Conservation (phyloP, 2,329 filamentous ascomycete species). For the Echinosphaeria canescens region DNA sequence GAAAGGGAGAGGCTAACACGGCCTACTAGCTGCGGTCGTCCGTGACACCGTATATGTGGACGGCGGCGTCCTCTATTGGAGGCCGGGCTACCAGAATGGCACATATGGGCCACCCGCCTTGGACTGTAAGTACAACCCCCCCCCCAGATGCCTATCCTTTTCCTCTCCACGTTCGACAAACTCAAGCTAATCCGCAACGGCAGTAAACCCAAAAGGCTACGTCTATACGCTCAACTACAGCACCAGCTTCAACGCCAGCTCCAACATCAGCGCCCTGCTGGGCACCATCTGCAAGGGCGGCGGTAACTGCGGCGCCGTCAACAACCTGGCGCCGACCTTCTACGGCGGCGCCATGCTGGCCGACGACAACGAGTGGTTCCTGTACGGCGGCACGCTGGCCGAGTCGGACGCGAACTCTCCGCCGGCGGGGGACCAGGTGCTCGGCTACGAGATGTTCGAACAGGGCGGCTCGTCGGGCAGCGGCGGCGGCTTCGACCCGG, state of each 20-base stretch:
- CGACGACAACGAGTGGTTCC: constrained; percentile 39
- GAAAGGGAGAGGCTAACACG: too few relatives aligned
- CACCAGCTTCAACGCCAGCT: constrained; percentile 24
- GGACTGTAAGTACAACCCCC: constrained; percentile 27
- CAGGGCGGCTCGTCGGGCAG: constrained; percentile 22
- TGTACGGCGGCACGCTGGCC: constrained; percentile 35
- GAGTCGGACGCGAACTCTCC: constrained; percentile 12
- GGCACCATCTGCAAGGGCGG: constrained; percentile 21
- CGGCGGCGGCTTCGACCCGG: constrained; percentile 14
- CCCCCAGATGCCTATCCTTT: too few relatives aligned
- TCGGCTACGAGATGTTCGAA: constrained; percentile 28
- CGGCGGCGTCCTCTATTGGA: constrained; percentile 34
- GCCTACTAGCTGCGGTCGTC: constrained; percentile 25
- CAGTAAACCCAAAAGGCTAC: constrained; percentile 26
- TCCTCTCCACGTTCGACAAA: too few relatives aligned
- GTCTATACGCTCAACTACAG: constrained; percentile 38
- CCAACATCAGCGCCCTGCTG: constrained; percentile 31
- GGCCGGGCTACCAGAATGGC: constrained; percentile 23
- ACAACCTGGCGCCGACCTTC: constrained; percentile 31
- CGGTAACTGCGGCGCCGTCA: constrained; percentile 19
- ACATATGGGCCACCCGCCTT: constrained; percentile 5
- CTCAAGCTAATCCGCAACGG: too few relatives aligned
- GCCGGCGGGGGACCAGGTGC: constrained; percentile 19
- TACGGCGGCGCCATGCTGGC: constrained; percentile 41
- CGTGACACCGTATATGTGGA: constrained; percentile 44